Evolutionary conservation across 331 rosid species (phyloP).

Genomic region (Rhamnella rubrinervis): DNA sequence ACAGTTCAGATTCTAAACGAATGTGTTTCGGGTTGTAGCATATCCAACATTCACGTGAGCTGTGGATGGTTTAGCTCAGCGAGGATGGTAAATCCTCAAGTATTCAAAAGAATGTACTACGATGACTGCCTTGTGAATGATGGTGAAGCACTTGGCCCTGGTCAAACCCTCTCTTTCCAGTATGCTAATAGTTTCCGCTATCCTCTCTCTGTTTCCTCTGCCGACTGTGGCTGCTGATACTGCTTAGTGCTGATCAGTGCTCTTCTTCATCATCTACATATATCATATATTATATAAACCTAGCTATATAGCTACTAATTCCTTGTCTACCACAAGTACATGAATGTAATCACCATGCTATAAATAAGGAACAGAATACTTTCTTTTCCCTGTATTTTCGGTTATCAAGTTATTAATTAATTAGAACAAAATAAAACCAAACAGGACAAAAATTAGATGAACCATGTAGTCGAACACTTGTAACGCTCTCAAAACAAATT

Average conservation of each 20-base stretch:
- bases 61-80: constrained; percentile 83
- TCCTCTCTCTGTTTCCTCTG: constrained; percentile 64
- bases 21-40: constrained; percentile 48
- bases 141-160: constrained; percentile 47
- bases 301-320: neutral
- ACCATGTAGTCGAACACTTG: neutral
- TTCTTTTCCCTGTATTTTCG: too few species aligned
- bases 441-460: too few species aligned
- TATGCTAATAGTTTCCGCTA: constrained; percentile 52
- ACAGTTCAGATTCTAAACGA: constrained; percentile 51
- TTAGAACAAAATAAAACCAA: too few species aligned
- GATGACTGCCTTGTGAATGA: constrained; percentile 61
- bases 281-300: neutral
- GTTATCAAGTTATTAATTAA: too few species aligned
- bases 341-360: neutral
- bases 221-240: constrained; percentile 25
- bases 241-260: too few species aligned
- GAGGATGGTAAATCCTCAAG: constrained; percentile 42
- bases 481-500: neutral
- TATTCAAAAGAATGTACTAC: constrained; percentile 44
- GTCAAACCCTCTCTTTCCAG: constrained; percentile 47
- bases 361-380: neutral
- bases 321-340: neutral
- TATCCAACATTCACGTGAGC: constrained; percentile 43
- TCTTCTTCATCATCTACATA: neutral